Evolutionary conservation across 176 grass and related monocot genomes (phyloP).

Genomic region (Oryza longistaminata): DNA sequence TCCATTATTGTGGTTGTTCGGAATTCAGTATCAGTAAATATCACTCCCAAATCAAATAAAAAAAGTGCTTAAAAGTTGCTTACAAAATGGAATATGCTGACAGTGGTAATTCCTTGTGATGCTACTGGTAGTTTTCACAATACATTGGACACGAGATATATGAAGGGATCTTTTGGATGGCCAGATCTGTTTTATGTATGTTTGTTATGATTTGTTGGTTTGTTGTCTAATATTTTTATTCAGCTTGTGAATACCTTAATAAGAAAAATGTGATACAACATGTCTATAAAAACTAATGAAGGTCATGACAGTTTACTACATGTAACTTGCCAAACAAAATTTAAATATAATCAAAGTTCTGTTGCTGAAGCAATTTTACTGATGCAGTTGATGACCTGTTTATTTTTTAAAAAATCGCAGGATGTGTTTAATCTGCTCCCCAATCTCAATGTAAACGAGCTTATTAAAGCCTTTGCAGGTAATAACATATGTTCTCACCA

Average conservation of each 20-base stretch:
- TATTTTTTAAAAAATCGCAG: slow-evolving; percentile 44
- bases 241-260: neutral
- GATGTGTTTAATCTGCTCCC: slow-evolving; percentile 96
- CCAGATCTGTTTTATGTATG: neutral
- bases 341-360: neutral
- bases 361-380: neutral
- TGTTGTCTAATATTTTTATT: neutral
- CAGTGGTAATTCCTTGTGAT: neutral
- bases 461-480: slow-evolving; percentile 98
- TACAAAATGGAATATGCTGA: neutral
- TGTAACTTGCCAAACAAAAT: neutral
- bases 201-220: neutral
- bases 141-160: neutral
- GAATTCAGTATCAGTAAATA: neutral
- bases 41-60: neutral
- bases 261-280: neutral
- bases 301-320: neutral
- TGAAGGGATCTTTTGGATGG: neutral
- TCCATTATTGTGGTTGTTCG: neutral
- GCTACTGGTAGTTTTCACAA: neutral
- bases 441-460: slow-evolving; percentile 90
- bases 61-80: too few species aligned
- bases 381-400: neutral
- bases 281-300: neutral
- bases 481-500: slow-evolving; percentile 16